Evolutionary conservation across 2,329 filamentous ascomycete species (phyloP).

Genomic region (Cladosporium halotolerans): DNA sequence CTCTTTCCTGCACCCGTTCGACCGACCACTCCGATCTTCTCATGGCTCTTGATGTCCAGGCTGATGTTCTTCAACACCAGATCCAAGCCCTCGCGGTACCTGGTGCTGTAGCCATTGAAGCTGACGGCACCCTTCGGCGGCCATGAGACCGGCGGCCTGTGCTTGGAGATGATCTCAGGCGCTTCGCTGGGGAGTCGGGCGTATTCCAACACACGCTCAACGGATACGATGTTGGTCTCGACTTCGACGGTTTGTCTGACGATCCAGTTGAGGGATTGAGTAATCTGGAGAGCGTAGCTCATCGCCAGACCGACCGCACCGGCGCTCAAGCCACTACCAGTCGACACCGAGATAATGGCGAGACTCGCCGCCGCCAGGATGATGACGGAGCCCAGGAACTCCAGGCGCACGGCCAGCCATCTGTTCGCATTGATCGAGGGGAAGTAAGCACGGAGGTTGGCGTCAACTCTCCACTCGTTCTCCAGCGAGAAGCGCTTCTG

Average conservation of each 20-base stretch:
- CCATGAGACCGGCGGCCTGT: slow-evolving; percentile 84
- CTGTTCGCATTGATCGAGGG: slow-evolving; percentile 84
- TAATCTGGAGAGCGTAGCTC: slow-evolving; percentile 97
- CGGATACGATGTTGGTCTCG: slow-evolving; percentile 99
- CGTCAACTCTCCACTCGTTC: slow-evolving; percentile 96
- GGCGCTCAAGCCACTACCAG: slow-evolving; percentile 55
- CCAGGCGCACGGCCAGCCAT: slow-evolving; percentile 90
- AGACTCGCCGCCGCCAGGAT: slow-evolving; percentile 83
- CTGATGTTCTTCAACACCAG: slow-evolving; percentile 89
- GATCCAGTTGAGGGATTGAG: slow-evolving; percentile 96
- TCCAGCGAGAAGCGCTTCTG: slow-evolving; percentile 81
- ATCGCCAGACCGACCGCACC: slow-evolving; percentile 88
- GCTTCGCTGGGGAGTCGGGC: slow-evolving; percentile 86
- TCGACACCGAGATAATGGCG: slow-evolving; percentile 71
- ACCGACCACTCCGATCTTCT: slow-evolving; percentile 97
- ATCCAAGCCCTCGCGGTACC: slow-evolving; percentile 84
- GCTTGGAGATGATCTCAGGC: slow-evolving; percentile 84
- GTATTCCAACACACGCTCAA: slow-evolving; percentile 96
- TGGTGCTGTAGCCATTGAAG: slow-evolving; percentile 89
- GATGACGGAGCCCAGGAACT: slow-evolving; percentile 91
- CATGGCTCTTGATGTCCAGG: slow-evolving; percentile 86
- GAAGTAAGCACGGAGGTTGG: slow-evolving; percentile 89
- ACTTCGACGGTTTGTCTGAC: slow-evolving; percentile 97
- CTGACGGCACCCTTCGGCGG: slow-evolving; percentile 80
- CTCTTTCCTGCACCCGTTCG: slow-evolving; percentile 95